Evolutionary conservation across 2,329 filamentous ascomycete species (phyloP), one percentile per base, ranked within the genome.

Genomic region (Colletotrichum sp.): DNA sequence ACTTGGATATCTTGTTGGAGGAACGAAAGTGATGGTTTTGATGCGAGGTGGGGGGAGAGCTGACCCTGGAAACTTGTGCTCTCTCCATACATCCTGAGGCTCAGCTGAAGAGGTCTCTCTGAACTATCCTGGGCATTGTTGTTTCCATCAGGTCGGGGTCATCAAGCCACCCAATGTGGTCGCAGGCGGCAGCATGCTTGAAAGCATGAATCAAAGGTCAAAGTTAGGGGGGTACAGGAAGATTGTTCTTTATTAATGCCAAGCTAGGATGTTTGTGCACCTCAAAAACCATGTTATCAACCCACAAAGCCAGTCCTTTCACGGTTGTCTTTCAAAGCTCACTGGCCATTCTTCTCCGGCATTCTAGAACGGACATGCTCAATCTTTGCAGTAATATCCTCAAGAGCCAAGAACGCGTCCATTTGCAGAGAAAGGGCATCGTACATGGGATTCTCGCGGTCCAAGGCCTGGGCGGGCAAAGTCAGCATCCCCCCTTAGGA

Each of bases 31-130:
- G 4, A 0, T n/a, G 39, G 9, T 49, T 49, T n/a, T 49, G 39
- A 9, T 49, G 39, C 39, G 18, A n/a, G 0, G 6, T 49, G 5
- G 18, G 1, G 18, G 39, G 9, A 49, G 3, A 49, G 39, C 3
- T 7, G 18, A 4, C 39, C 9, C 9, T 12, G 0, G 39, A 0
- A n/a, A n/a, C 18, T n/a, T 49, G 39, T 12, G 39, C 18, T n/a
- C 39, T 49, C 9, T n/a, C 1, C 18, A 49, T 49, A n/a, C 18
- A 49, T 10, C 18, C 39, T 44, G 16, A 18, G 5, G 4, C 0
- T 39, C 15, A 18, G 36, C 36, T 44, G 36, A 2, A 18, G 36
- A 44, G 36, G 36, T 44, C 0, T 44, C 1, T 44, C 0, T 44
- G 8, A 49, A n/a, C 9, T n/a, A 12, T 49, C 9, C 0, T 49